Evolutionary conservation across 192 early-diverging fungal species (phyloP).

Genomic region (Podila verticillata): DNA sequence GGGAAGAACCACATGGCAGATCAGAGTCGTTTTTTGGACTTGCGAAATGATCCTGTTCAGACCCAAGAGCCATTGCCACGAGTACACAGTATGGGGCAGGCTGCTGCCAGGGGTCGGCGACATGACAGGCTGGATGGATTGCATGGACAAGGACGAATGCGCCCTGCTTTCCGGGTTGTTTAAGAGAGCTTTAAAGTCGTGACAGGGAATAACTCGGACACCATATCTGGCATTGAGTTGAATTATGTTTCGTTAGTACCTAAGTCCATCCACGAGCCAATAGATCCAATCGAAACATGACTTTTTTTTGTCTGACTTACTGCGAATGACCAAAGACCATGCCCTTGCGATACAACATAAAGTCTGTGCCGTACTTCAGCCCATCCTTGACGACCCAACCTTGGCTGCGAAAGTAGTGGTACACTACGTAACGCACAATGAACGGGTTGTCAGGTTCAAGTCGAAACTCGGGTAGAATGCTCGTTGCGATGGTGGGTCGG

Average conservation of each 20-base stretch:
- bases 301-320: slow-evolving; percentile 22
- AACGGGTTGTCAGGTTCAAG: slow-evolving; percentile 57
- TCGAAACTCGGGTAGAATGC: neutral
- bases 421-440: slow-evolving; percentile 75
- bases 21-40: slow-evolving; percentile 62
- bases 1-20: slow-evolving; percentile 59
- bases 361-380: slow-evolving; percentile 87
- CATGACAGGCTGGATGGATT: neutral
- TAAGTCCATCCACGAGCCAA: neutral
- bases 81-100: slow-evolving; percentile 9
- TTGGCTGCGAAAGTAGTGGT: slow-evolving; percentile 82
- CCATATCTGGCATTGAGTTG: neutral
- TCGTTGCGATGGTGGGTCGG: neutral
- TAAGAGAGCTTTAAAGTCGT: slow-evolving; percentile 10
- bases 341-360: slow-evolving; percentile 68
- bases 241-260: neutral
- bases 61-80: slow-evolving; percentile 62
- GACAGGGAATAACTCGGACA: slow-evolving; percentile 8
- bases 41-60: slow-evolving; percentile 64
- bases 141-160: neutral
- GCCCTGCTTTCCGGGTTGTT: neutral
- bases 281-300: too few species aligned
- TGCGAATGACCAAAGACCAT: slow-evolving; percentile 67
- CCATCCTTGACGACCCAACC: slow-evolving; percentile 89
- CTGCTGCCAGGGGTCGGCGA: slow-evolving; percentile 22